phyloP scores from a whole-genome alignment of 2,329 filamentous ascomycete genomes.

The Xylariales sp. region DNA sequence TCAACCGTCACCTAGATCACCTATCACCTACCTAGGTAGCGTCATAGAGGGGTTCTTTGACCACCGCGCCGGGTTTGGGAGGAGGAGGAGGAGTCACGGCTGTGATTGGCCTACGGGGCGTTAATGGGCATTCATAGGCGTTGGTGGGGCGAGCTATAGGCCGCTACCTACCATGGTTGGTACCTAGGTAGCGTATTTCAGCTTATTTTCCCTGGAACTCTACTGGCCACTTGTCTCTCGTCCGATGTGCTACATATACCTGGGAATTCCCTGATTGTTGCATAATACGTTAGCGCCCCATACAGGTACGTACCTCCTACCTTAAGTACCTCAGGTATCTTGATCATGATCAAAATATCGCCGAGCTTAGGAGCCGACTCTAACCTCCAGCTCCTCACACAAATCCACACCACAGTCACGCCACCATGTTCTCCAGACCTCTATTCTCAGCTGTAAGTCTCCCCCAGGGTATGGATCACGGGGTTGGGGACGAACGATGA shows the following conservation, averaged over 20 bases:
- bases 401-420: slow-evolving; percentile 34
- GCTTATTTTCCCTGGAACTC: slow-evolving; percentile 13
- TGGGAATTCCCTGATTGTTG: slow-evolving; percentile 15
- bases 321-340: not conserved
- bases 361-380: not conserved
- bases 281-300: slow-evolving; percentile 6
- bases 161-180: too few relatives aligned
- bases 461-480: not conserved
- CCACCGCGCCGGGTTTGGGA: not conserved
- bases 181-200: too few relatives aligned
- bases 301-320: not conserved
- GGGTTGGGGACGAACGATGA: not conserved
- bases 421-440: slow-evolving; percentile 45
- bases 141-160: not conserved
- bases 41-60: slow-evolving; percentile 34
- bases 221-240: slow-evolving; percentile 10
- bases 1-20: too few relatives aligned
- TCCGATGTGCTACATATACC: slow-evolving; percentile 17
- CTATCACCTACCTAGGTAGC: not conserved
- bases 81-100: not conserved
- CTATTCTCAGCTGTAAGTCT: slow-evolving; percentile 44
- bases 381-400: slow-evolving; percentile 2
- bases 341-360: slow-evolving; percentile 29
- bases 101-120: slow-evolving; percentile 34
- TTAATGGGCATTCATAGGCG: slow-evolving; percentile 13